Evolutionary conservation across 192 early-diverging fungal species (phyloP).

Genomic region (Mortierella alpina): DNA sequence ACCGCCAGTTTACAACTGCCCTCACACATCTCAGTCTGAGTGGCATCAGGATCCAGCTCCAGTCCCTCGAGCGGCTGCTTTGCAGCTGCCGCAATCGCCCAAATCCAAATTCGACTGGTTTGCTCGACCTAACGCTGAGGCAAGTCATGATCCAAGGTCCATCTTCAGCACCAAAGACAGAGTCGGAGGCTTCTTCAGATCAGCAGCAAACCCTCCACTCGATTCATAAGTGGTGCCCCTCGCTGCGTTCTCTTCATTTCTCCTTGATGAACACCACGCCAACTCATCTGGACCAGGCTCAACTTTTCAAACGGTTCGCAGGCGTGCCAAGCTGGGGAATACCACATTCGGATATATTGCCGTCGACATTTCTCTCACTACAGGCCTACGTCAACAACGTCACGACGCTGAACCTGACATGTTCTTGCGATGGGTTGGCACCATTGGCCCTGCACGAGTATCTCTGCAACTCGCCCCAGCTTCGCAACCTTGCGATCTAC

Average conservation of each 20-base stretch:
- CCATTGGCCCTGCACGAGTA: constrained; percentile 24
- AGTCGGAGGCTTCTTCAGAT: background rate
- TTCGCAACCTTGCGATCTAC: constrained; percentile 15
- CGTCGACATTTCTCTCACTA: constrained; percentile 22
- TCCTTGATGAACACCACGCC: constrained; percentile 1
- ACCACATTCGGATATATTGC: constrained; percentile 14
- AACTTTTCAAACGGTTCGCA: constrained; percentile 10
- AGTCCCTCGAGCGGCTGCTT: constrained; percentile 8
- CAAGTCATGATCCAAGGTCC: background rate
- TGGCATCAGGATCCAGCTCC: background rate
- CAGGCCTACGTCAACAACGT: constrained; percentile 8
- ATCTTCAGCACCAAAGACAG: background rate
- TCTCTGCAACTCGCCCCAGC: constrained; percentile 18
- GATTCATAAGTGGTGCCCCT: constrained; percentile 7
- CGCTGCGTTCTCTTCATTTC: constrained; percentile 11
- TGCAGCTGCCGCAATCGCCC: background rate
- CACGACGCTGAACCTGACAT: constrained; percentile 11
- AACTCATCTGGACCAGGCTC: constrained; percentile 9
- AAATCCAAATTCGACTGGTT: background rate
- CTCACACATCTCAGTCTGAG: constrained; percentile 5
- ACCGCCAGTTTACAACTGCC: background rate
- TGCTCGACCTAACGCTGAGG: constrained; percentile 8
- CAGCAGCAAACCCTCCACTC: constrained; percentile 2
- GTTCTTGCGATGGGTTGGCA: background rate
- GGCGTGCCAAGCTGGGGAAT: constrained; percentile 10